A percentile compares a stretch with the other conserved stretches of the same genome.
phyloP scores from a whole-genome alignment of 2,329 filamentous ascomycete species.

The Aspergillus neotritici region DNA sequence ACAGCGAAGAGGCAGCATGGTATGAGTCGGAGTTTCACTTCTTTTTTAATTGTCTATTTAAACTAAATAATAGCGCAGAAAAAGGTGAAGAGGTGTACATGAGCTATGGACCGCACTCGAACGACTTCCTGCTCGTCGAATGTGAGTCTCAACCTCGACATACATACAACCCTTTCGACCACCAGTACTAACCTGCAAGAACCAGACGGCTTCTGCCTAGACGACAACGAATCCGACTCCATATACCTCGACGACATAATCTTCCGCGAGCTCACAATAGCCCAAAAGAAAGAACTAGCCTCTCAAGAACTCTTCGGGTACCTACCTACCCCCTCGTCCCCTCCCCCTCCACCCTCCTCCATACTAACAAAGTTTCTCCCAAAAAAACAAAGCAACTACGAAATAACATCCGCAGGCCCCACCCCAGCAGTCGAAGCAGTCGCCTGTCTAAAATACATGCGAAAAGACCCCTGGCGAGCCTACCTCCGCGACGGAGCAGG shows the following conservation, averaged over 20 bases:
- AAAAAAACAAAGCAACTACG: constrained; percentile 23
- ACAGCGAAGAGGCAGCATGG: constrained; percentile 22
- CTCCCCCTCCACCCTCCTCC: not conserved
- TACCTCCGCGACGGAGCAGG: constrained; percentile 23
- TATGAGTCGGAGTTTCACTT: constrained; percentile 5
- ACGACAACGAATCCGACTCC: constrained; percentile 29
- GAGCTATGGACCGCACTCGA: constrained; percentile 36
- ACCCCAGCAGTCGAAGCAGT: constrained; percentile 26
- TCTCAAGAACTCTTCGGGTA: constrained; percentile 24
- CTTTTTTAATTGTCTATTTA: no score
- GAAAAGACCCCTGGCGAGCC: constrained; percentile 22
- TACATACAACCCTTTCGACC: not conserved
- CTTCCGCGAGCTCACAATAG: constrained; percentile 16
- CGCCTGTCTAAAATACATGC: constrained; percentile 29
- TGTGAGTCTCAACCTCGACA: constrained; percentile 20
- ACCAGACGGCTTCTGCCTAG: constrained; percentile 35
- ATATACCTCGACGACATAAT: constrained; percentile 34
- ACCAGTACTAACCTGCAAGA: not conserved
- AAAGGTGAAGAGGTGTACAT: constrained; percentile 35
- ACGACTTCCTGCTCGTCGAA: constrained; percentile 34
- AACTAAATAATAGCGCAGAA: constrained; percentile 16
- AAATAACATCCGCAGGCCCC: constrained; percentile 22
- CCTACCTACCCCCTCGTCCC: not conserved
- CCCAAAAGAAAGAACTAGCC: constrained; percentile 20
- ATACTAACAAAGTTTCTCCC: not conserved